Conservation (phyloP, 108 stramenopile species). For the Seminavis robusta region DNA sequence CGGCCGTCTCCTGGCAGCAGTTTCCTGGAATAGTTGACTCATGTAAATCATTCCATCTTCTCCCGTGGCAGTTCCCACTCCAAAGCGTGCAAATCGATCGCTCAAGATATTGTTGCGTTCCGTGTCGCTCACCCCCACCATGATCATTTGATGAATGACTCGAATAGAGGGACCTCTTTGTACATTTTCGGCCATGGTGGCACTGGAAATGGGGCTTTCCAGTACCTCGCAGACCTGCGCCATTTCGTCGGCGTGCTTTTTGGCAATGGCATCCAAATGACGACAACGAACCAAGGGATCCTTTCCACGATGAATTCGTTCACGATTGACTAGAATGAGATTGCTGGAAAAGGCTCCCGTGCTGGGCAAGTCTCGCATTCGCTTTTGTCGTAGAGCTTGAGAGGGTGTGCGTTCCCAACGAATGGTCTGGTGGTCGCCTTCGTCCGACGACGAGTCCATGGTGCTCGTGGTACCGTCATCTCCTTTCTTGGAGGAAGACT, state of each 20-base stretch:
- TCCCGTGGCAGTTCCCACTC: constrained; percentile 30
- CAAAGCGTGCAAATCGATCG: constrained; percentile 37
- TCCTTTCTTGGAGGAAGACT: too few species aligned
- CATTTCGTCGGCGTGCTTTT: constrained; percentile 27
- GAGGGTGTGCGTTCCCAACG: too few species aligned
- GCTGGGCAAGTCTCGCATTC: constrained; percentile 38
- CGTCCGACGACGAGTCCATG: too few species aligned
- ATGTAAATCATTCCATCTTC: constrained; percentile 34
- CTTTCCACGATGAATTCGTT: constrained; percentile 35
- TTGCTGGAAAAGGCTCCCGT: constrained; percentile 43
- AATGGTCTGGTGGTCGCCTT: too few species aligned
- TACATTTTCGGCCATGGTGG: constrained; percentile 31
- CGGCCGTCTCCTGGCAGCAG: too few species aligned
- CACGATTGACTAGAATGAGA: constrained; percentile 37
- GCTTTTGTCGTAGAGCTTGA: too few species aligned
- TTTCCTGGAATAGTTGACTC: constrained; percentile 37
- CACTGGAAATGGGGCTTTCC: background rate
- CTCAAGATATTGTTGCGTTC: constrained; percentile 33
- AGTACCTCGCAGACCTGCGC: too few species aligned
- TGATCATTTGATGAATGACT: constrained; percentile 24
- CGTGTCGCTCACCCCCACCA: constrained; percentile 23
- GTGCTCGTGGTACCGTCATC: too few species aligned
- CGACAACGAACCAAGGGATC: constrained; percentile 23
- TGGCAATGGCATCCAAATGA: constrained; percentile 31
- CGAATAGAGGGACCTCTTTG: constrained; percentile 36